Base-by-base conservation (phyloP, 805 yeast genomes). In the Diddensiella transvaalensis region DNA sequence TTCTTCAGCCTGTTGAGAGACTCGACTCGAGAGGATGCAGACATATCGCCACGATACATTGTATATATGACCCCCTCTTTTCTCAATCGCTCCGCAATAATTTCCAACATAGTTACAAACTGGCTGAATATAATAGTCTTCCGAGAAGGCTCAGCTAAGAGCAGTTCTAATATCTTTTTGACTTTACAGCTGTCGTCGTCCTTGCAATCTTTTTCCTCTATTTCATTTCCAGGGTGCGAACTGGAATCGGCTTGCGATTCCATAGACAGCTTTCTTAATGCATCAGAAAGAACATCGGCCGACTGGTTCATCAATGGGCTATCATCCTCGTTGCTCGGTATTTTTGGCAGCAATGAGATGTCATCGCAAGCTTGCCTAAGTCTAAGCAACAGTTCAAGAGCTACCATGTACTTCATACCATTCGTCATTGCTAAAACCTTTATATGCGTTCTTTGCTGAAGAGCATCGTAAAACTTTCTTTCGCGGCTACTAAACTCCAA, bases 111-210 rank as follows among this genome's bases (percentile, higher is more conserved):
- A 4, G 63, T 52, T 29, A 70, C 66, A 49, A 73, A 74, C 45
- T 71, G 73, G 5, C 79, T 74, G 52, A 74, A 74, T 1, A 74
- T 59, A 42, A 75, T 74, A 2, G 77, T 73, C 50, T 74, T 72
- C 21, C 76, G 65, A 11, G 36, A 42, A 11, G 60, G 58, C 18
- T 70, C 70, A 19, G 56, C 47, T 22, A 51, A 46, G 41, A 76
- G 55, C 3, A 75, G 62, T 36, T 59, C 53, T 21, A 72, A 41
- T 3, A 75, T 47, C 23, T 60, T 59, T 26, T 53, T 50, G 5
- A 69, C 63, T 48, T 76, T 75, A n/a, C 74, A 54, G 48, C 70
- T 58, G 37, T 47, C 52, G 24, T 46, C 54, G 13, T 58, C 54
- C n/a, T 45, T 48, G 4, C 47, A 29, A 38, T 62, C 39, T 10